Evolutionary conservation across 202 grass and related monocot genomes (phyloP).

Genomic region (Digitaria exilis): DNA sequence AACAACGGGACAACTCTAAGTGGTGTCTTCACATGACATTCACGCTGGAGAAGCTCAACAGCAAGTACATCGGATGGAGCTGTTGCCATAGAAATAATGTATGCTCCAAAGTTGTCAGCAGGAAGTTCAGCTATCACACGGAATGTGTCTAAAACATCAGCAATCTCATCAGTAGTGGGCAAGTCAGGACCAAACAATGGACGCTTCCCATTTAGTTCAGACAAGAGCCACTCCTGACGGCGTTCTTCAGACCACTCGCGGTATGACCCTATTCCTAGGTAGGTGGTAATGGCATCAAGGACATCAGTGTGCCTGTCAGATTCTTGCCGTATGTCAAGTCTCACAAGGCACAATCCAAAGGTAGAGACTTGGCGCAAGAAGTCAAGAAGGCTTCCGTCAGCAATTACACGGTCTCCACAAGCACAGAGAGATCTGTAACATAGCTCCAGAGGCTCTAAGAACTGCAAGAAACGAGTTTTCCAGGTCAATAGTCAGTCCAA

Average conservation of each 20-base stretch:
- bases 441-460: slow-evolving; percentile 78
- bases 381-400: slow-evolving; percentile 89
- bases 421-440: slow-evolving; percentile 45
- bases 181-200: slow-evolving; percentile 76
- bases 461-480: slow-evolving; percentile 44
- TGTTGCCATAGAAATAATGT: slow-evolving; percentile 95
- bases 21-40: slow-evolving; percentile 75
- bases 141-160: slow-evolving; percentile 76
- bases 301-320: slow-evolving; percentile 87
- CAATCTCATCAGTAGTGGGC: slow-evolving; percentile 74
- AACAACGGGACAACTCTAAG: slow-evolving; percentile 85
- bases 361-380: slow-evolving; percentile 90
- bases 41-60: slow-evolving; percentile 83
- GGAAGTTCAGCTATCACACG: slow-evolving; percentile 83
- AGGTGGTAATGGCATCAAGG: slow-evolving; percentile 72
- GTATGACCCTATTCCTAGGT: slow-evolving; percentile 77
- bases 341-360: slow-evolving; percentile 83
- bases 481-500: neutral
- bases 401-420: slow-evolving; percentile 79
- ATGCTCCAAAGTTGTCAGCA: slow-evolving; percentile 80
- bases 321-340: slow-evolving; percentile 89
- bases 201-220: slow-evolving; percentile 82
- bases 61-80: slow-evolving; percentile 83
- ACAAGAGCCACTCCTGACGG: slow-evolving; percentile 83
- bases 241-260: slow-evolving; percentile 83